Conservation (phyloP, 805 yeast species). For the Clavispora phyllophila region DNA sequence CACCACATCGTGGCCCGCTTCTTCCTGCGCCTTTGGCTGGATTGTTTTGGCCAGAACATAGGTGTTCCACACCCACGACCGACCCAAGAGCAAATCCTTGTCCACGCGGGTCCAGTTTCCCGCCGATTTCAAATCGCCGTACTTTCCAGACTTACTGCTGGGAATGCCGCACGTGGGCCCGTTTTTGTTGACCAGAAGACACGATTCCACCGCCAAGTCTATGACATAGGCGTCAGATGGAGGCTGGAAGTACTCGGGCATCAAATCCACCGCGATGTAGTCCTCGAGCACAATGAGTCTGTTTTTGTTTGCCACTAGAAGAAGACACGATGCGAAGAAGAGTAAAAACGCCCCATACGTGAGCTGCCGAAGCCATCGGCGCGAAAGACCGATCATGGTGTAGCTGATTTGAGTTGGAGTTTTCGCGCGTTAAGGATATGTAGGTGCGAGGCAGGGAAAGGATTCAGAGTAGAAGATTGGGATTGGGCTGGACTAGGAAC, state of each 20-base stretch:
- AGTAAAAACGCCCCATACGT: slow-evolving; percentile 17
- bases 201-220: slow-evolving; percentile 37
- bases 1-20: slow-evolving; percentile 17
- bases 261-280: slow-evolving; percentile 8
- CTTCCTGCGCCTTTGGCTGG: slow-evolving; percentile 12
- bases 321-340: slow-evolving; percentile 16
- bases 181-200: slow-evolving; percentile 17
- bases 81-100: slow-evolving; percentile 44
- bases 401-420: background rate
- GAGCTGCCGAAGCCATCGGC: slow-evolving; percentile 26
- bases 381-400: slow-evolving; percentile 20
- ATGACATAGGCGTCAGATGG: slow-evolving; percentile 32
- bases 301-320: slow-evolving; percentile 36
- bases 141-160: slow-evolving; percentile 6
- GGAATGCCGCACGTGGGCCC: slow-evolving; percentile 13
- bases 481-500: too few species aligned
- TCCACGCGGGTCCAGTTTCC: slow-evolving; percentile 40
- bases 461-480: too few species aligned
- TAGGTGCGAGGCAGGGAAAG: too few species aligned
- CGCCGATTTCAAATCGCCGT: slow-evolving; percentile 13
- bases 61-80: slow-evolving; percentile 38
- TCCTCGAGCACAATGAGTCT: slow-evolving; percentile 27
- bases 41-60: slow-evolving; percentile 32
- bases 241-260: slow-evolving; percentile 41
- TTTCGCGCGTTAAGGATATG: background rate